A percentile compares a stretch with the other conserved stretches of the same genome.
These are phyloP conservation scores for Colletotrichum eremochloae DNA, from an alignment of 2,329 filamentous ascomycete genomes.

Conservation along the genomic window DNA sequence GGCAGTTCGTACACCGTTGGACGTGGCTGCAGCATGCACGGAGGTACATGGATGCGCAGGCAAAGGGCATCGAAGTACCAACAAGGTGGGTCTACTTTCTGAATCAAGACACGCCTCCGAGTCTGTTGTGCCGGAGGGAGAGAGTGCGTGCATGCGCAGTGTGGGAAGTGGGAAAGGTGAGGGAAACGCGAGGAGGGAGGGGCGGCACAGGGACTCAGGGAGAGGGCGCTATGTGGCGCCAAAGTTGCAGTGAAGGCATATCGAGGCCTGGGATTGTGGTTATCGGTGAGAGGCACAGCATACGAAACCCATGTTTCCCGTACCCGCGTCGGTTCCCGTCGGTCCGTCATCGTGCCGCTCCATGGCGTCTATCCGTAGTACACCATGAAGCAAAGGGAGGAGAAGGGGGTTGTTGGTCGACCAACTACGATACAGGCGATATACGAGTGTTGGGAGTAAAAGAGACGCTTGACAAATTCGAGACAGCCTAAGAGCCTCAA, in stretches of 20 bases:
- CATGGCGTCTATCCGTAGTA: conserved; percentile 6
- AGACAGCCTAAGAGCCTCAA: background rate
- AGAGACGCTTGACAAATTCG: background rate
- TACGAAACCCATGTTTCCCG: background rate
- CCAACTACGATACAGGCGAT: background rate
- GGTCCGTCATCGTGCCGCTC: conserved; percentile 20
- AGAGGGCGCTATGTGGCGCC: background rate
- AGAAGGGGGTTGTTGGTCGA: background rate
- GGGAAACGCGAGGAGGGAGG: background rate
- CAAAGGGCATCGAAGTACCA: background rate
- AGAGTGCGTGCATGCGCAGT: background rate
- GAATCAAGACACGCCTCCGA: background rate
- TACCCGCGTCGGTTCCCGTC: background rate
- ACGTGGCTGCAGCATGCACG: conserved; percentile 3
- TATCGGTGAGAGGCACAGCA: background rate
- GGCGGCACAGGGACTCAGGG: background rate
- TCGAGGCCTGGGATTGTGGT: background rate
- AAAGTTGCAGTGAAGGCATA: conserved; percentile 5
- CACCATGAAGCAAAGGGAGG: background rate
- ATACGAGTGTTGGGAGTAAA: background rate
- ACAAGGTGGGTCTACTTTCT: conserved; percentile 7
- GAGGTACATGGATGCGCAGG: background rate
- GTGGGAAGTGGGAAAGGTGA: background rate
- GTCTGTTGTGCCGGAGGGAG: background rate
- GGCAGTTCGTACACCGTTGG: background rate